Base-by-base conservation (phyloP, 257 asterid species). In the Solanum tarapatanum region DNA sequence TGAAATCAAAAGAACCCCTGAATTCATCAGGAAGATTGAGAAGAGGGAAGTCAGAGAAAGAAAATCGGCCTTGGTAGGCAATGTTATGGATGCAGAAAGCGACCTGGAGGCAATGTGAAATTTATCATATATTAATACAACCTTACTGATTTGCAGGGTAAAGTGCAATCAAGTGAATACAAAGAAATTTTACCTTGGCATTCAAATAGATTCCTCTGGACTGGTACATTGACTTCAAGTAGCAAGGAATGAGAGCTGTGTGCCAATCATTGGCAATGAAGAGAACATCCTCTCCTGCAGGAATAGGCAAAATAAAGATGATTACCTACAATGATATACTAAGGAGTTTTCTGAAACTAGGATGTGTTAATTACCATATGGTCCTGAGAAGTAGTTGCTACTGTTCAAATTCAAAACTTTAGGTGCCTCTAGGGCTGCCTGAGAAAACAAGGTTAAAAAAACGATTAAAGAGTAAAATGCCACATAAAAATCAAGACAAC, bases 211-310 rank as follows among this genome's bases (percentile, higher is more conserved):
- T 89, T 91, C 99, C 99, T 89, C 74, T 92, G 30, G 99, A 89
- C 84, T 97, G 98, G 94, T 97, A 97, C 85, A 94, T 89, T 41
- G 92, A 86, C 92, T 97, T 95, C 39, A 96, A 94, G 93, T 95
- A 97, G 94, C 99, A 95, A 0, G 99, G 98, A 86, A 97, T 96
- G 89, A 93, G 92, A 87, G 98, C 95, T 35, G 97, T 93, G 92
- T 97, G 99, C 99, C 99, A 97, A 87, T 97, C 99, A 75, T 97
- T 97, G 60, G 99, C 99, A 80, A 97, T 79, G 89, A 97, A 95
- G 92, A 95, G 88, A 90, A 94, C 96, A 90, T 97, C 96, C 89
- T 97, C 99, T 16, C 99, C 99, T 96, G 76, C 64, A 88, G 43
- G 24, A 86, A 87, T 17, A 80, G 26, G 68, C 28, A 79, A 26